Percentiles rank a stretch among this genome's conserved stretches.
Evolutionary conservation across 2,329 filamentous ascomycete genomes (phyloP).

Genomic region (Cordyceps fumosorosea): DNA sequence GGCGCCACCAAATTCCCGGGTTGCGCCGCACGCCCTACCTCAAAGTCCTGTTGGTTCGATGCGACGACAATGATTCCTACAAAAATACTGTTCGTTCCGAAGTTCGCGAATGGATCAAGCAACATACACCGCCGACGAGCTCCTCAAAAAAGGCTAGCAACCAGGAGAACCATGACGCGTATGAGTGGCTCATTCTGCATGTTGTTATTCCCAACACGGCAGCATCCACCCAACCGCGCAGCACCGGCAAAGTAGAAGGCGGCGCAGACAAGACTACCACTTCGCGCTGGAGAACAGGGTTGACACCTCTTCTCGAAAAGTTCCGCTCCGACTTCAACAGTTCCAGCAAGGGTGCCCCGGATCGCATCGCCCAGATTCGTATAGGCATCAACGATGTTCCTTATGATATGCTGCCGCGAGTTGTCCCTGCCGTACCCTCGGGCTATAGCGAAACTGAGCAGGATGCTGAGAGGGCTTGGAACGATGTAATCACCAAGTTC

Average conservation of each 20-base stretch:
- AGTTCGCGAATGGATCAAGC: constrained; percentile 86
- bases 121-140: constrained; percentile 55
- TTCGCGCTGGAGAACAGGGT: constrained; percentile 72
- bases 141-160: constrained; percentile 52
- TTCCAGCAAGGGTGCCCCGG: constrained; percentile 58
- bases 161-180: constrained; percentile 92
- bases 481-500: constrained; percentile 76
- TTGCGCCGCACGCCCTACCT: constrained; percentile 89
- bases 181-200: constrained; percentile 91
- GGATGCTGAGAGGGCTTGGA: constrained; percentile 77
- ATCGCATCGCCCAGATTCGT: constrained; percentile 79
- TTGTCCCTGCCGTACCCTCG: constrained; percentile 55
- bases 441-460: constrained; percentile 64
- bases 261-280: constrained; percentile 60
- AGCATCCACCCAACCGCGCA: constrained; percentile 70
- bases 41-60: constrained; percentile 81
- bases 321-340: constrained; percentile 85
- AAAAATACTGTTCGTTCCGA: constrained; percentile 71
- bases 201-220: constrained; percentile 82
- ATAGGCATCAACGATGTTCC: constrained; percentile 65
- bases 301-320: constrained; percentile 82
- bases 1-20: constrained; percentile 92
- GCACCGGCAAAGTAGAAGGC: constrained; percentile 47
- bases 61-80: constrained; percentile 94
- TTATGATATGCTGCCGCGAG: constrained; percentile 56